Evolutionary conservation across 345 rosid species (phyloP), one percentile per base, ranked within the genome.

Genomic region (Zanthoxylum bungeanum): DNA sequence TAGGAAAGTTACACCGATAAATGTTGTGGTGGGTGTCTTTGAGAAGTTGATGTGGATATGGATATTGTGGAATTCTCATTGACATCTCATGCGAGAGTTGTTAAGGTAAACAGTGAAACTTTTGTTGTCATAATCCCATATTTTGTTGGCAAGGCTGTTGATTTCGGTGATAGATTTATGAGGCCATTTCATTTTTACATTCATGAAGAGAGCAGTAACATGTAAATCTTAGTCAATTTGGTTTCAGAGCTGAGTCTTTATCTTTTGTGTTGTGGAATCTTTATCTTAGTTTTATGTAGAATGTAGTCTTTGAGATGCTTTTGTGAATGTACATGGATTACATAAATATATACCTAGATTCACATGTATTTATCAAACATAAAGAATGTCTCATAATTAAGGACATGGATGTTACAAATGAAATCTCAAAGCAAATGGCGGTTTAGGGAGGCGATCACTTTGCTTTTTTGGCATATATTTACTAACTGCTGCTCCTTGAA

Each of bases 251-350:
- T 37, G 44, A 16, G 34, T 56, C 64, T 70, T 56, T 17, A n/a
- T n/a, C n/a, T 66, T 75, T 68, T 56, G 17, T 12, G 46, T 72
- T 60, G 52, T 75, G 64, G 56, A 69, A 66, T 42, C 31, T 44
- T 44, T 56, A 68, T 62, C 16, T 66, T 62, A 0, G 76, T 50
- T 66, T 70, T 44, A 63, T 71, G 77, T 71, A 52, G 44, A 31
- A 60, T 71, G 77, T 73, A 52, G 44, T 81, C 77, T 44, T 66
- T 72, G 36, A 61, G 60, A 68, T 64, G 78, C 69, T 75, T 73
- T 33, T 75, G 74, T 67, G 60, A 50, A 68, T 81, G 83, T 83
- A 79, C 61, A 83, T 80, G 80, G 71, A 63, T 74, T 76, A 73
- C 70, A 60, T 60, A 16, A 59, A 63, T 76, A 68, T 71, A 80